Percentiles rank a stretch among this genome's conserved stretches.
phyloP scores from a whole-genome alignment of 768 basidiomycete genomes.

The Cystobasidium ongulense region DNA sequence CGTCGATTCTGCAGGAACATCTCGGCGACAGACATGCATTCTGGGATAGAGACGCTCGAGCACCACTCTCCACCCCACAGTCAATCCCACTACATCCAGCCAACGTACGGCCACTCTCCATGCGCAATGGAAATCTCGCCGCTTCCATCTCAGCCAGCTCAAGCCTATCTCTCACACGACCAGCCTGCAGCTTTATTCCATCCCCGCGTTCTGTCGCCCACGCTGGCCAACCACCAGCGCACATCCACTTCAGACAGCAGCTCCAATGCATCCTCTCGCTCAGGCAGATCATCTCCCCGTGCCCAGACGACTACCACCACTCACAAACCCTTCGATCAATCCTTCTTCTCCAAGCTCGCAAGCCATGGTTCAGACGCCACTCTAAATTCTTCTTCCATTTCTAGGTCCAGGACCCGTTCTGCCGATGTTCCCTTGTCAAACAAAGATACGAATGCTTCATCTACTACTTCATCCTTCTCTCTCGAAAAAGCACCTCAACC shows the following conservation, averaged over 20 bases:
- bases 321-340: constrained; percentile 1
- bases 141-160: background rate
- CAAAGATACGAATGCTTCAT: constrained; percentile 2
- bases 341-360: constrained; percentile 20
- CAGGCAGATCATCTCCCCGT: background rate
- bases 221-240: background rate
- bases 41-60: background rate
- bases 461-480: background rate
- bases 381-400: background rate
- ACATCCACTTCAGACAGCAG: background rate
- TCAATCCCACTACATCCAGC: background rate
- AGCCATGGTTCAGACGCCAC: background rate
- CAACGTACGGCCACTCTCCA: background rate
- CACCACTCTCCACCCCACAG: background rate
- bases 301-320: background rate
- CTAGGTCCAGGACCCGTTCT: background rate
- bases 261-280: background rate
- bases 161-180: background rate
- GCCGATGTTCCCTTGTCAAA: constrained; percentile 4
- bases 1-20: constrained; percentile 26
- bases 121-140: constrained; percentile 19
- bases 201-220: background rate
- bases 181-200: background rate
- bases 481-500: background rate
- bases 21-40: background rate